Base-by-base conservation (phyloP, 805 yeast genomes). In the Myxozyma neotropica region DNA sequence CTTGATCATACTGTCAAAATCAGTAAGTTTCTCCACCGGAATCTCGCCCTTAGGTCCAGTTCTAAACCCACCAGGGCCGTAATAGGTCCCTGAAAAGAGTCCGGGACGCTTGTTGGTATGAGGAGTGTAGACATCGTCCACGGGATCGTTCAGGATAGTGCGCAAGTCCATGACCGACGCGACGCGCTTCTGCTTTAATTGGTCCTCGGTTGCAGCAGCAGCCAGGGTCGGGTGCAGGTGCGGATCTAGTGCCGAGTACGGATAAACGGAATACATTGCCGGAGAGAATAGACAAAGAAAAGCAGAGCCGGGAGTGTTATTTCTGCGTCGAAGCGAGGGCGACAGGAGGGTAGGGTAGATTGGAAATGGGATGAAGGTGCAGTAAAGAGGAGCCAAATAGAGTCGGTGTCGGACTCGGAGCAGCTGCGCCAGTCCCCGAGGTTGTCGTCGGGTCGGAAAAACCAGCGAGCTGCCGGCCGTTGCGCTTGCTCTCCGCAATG, bases 81-180 rank as follows among this genome's bases (percentile, higher is more conserved):
- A 43, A 42, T n/a, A 39, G 13, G 48, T 26, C n/a, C 21, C 40
- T 15, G 53, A 8, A 29, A 44, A 31, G 23, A 39, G 53, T 24
- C 36, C 45, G 15, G 45, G 12, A 1, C 51, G 54, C 31, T 36
- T 43, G 45, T 17, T 24, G 27, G 46, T 26, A 35, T 36, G 21
- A 15, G 51, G 44, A n/a, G 43, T 38, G 55, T 49, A 55, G 6
- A 53, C 45, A 44, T 57, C 60, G 36, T 53, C 57, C 42, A 53
- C 61, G 26, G 50, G 47, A 4, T 58, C 61, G 45, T 58, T 58
- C 33, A 58, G 57, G 21, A 58, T 47, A 7, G 61, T 15, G 35
- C 61, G 57, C n/a, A 58, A 40, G 49, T 58, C 61, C 61, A 57
- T 57, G 15, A 57, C 57, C 10, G 61, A 53, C 36, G 54, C 57